phyloP scores from a whole-genome alignment of 495 filamentous ascomycete genomes.

The Barbatosphaeria neglecta region DNA sequence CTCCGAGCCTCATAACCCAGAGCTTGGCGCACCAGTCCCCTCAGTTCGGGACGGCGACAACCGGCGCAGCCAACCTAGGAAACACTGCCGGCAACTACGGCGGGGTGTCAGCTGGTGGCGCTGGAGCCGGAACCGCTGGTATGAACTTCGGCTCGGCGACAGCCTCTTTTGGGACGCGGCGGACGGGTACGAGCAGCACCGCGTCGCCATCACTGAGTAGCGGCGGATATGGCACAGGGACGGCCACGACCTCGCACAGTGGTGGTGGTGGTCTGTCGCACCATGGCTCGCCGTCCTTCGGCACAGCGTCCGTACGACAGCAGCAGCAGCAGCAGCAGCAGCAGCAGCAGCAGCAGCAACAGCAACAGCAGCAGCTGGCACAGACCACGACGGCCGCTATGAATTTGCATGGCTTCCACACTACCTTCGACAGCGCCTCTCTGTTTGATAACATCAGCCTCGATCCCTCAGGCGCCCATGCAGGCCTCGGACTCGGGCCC shows the following conservation, averaged over 20 bases:
- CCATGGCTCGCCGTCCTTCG: background rate
- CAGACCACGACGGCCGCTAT: background rate
- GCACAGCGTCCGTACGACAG: background rate
- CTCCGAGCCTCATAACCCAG: conserved; percentile 22
- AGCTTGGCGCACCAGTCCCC: conserved; percentile 26
- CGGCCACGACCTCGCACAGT: background rate
- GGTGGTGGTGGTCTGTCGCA: background rate
- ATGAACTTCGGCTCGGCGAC: conserved; percentile 7
- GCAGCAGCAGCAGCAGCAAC: too few species aligned
- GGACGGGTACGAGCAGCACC: background rate
- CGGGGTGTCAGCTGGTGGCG: conserved; percentile 12
- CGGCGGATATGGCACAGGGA: background rate
- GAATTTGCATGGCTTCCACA: background rate
- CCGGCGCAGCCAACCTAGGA: conserved; percentile 20
- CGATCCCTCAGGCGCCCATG: conserved; percentile 4
- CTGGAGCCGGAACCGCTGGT: too few species aligned
- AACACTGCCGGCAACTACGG: conserved; percentile 27
- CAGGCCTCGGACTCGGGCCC: conserved; percentile 11
- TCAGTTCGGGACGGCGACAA: conserved; percentile 29
- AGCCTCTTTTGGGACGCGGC: background rate
- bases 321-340: background rate
- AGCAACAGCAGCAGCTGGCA: background rate
- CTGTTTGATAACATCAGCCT: background rate
- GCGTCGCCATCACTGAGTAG: background rate
- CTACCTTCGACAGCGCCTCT: background rate